Base-by-base conservation (phyloP, 2,329 filamentous ascomycete genomes). In the Alternaria longipes region DNA sequence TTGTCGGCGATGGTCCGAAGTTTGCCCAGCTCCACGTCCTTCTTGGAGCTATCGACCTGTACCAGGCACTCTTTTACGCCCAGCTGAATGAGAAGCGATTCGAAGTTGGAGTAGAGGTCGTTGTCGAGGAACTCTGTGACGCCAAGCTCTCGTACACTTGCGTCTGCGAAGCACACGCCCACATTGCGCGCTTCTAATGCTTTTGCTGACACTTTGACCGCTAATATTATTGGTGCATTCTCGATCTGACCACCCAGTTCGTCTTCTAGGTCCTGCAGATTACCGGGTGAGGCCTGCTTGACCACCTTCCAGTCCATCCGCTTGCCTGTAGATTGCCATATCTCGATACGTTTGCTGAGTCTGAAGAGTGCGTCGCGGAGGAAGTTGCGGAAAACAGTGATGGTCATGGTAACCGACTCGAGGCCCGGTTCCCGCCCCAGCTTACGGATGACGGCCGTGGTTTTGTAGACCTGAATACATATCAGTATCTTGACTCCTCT, bases 101-200 rank as follows among this genome's bases (percentile, higher is more conserved):
- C 95, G 68, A 99, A 96, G 78, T 99, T 99, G 54, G 94, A 98
- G 82, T 96, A 99, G 9, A 97, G 85, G 76, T 99, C 95, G 74
- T 98, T 99, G 84, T 99, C 95, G n/a, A 97, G 87, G 68, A 99
- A 99, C 76, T 99, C 96, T 83, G 92, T 97, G 55, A 99, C 93
- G 8, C 95, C 95, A 3, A 99, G 86, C 82, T 99, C 95, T 53
- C 95, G 87, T 26, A 98, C 94, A 68, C 93, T 97, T 1, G 96
- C 95, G 83, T 99, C 95, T 8, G 95, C 96, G 76, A 99, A 99
- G 80, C 95, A 98, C 5, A 99, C 94, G 8, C 95, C 95, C 0
- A 99, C 91, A 66, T 87, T 92, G 46, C 95, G 87, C 6, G 91
- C 92, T 77, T 98, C 94, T 0, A 87, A 87, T 1, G 93, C 92